Evolutionary conservation across 768 basidiomycete species (phyloP).

Genomic region (Agaricus subrufescens): DNA sequence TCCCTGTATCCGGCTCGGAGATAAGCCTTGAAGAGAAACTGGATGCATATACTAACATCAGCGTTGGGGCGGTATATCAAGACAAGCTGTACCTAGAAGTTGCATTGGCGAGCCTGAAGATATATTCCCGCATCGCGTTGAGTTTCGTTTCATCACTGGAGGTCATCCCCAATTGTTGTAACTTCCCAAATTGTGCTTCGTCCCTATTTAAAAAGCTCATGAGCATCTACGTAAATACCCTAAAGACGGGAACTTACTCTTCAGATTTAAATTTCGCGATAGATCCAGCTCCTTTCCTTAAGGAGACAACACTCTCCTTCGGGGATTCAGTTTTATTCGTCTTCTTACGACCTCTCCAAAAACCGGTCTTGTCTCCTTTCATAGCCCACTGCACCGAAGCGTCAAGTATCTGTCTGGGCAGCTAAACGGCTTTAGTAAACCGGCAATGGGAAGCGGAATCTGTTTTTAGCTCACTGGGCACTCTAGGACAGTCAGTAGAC

Average conservation of each 20-base stretch:
- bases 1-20: conserved; percentile 58
- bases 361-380: conserved; percentile 72
- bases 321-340: conserved; percentile 57
- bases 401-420: conserved; percentile 71
- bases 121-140: conserved; percentile 84
- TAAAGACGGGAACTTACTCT: conserved; percentile 46
- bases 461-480: conserved; percentile 54
- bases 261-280: conserved; percentile 60
- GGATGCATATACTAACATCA: not conserved
- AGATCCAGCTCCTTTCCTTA: conserved; percentile 45
- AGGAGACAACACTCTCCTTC: conserved; percentile 63
- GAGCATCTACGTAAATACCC: not conserved
- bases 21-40: conserved; percentile 68
- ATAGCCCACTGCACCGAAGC: conserved; percentile 87
- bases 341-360: conserved; percentile 65
- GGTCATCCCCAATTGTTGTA: conserved; percentile 88
- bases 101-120: conserved; percentile 76
- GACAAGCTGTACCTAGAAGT: conserved; percentile 56
- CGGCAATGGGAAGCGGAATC: not conserved
- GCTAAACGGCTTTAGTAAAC: conserved; percentile 31
- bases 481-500: conserved; percentile 72
- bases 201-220: conserved; percentile 46
- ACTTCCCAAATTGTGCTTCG: conserved; percentile 64
- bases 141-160: conserved; percentile 79
- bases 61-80: not conserved